phyloP scores from a whole-genome alignment of 1,139 yeast species.

The Ogataea hybrid region DNA sequence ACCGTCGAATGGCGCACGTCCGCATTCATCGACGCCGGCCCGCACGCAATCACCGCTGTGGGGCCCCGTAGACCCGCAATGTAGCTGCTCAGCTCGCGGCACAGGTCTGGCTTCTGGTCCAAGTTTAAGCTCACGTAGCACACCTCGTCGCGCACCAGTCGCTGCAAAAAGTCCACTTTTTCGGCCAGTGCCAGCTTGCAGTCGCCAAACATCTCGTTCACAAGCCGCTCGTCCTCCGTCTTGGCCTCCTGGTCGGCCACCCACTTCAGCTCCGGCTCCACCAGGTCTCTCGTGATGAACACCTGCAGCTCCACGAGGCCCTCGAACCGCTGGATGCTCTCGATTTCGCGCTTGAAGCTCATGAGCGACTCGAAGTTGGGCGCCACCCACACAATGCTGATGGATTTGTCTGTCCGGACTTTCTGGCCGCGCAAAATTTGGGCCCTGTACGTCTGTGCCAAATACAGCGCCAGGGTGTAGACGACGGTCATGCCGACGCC shows the following conservation, averaged over 20 bases:
- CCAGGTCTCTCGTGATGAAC: constrained; percentile 26
- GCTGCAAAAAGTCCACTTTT: constrained; percentile 17
- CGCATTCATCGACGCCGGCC: constrained; percentile 33
- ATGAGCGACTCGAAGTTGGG: constrained; percentile 33
- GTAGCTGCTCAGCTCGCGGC: constrained; percentile 18
- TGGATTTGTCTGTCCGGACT: constrained; percentile 18
- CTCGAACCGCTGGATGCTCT: constrained; percentile 22
- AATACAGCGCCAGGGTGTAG: constrained; percentile 36
- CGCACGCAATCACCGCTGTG: constrained; percentile 35
- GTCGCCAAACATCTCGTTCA: not conserved
- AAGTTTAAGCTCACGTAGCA: constrained; percentile 20
- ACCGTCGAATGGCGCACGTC: constrained; percentile 33
- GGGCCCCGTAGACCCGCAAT: constrained; percentile 23
- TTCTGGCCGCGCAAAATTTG: constrained; percentile 26
- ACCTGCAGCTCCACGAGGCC: constrained; percentile 28
- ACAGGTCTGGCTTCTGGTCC: constrained; percentile 27
- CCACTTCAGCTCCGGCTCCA: constrained; percentile 18
- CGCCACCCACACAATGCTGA: constrained; percentile 33
- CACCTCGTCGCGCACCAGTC: constrained; percentile 19
- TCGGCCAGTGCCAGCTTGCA: constrained; percentile 7
- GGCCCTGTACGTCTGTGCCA: constrained; percentile 34
- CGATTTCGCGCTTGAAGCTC: constrained; percentile 32
- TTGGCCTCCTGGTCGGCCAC: constrained; percentile 1
- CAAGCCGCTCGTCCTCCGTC: not conserved
- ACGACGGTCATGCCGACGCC: constrained; percentile 42